These are phyloP conservation scores for Davidsoniella eucalypti DNA, from an alignment of 2,329 filamentous ascomycete genomes.

Conservation along the genomic window DNA sequence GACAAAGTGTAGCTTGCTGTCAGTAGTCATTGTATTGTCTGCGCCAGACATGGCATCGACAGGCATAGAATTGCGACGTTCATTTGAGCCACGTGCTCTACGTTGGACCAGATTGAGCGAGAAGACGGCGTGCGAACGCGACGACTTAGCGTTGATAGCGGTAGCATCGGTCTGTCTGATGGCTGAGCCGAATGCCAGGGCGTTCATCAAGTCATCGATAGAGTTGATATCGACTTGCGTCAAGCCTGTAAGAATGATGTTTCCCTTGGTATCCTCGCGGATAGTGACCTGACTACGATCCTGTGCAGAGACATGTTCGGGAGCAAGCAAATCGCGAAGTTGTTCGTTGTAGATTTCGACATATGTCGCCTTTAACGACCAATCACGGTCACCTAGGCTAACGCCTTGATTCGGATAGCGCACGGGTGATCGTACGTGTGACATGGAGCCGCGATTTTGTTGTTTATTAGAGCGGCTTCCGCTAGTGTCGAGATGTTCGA, in stretches of 20 bases:
- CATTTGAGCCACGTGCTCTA: slow-evolving; percentile 43
- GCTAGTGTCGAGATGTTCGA: slow-evolving; percentile 63
- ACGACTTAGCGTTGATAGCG: slow-evolving; percentile 93
- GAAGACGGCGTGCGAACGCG: slow-evolving; percentile 92
- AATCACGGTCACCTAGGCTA: slow-evolving; percentile 53
- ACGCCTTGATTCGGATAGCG: slow-evolving; percentile 44
- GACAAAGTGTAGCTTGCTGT: slow-evolving; percentile 98
- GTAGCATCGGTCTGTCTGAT: slow-evolving; percentile 96
- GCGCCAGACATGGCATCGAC: slow-evolving; percentile 56
- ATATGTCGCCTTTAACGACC: slow-evolving; percentile 87
- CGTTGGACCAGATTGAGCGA: slow-evolving; percentile 85
- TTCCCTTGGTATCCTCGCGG: slow-evolving; percentile 83
- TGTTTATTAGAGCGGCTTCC: slow-evolving; percentile 29
- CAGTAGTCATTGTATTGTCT: slow-evolving; percentile 61
- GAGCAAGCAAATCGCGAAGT: slow-evolving; percentile 71
- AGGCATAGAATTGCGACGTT: slow-evolving; percentile 79
- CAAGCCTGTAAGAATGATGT: slow-evolving; percentile 83
- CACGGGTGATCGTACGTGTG: slow-evolving; percentile 63
- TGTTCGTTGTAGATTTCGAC: slow-evolving; percentile 98
- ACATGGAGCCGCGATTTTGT: slow-evolving; percentile 48
- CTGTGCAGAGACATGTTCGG: slow-evolving; percentile 49
- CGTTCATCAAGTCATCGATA: slow-evolving; percentile 76
- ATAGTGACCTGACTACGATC: slow-evolving; percentile 77
- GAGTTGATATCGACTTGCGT: slow-evolving; percentile 80
- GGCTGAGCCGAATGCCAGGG: slow-evolving; percentile 78